Percentiles rank a stretch among this genome's conserved stretches.
These are phyloP conservation scores for Pezicula carpinea DNA, from an alignment of 2,329 filamentous ascomycete genomes.

Conservation along the genomic window DNA sequence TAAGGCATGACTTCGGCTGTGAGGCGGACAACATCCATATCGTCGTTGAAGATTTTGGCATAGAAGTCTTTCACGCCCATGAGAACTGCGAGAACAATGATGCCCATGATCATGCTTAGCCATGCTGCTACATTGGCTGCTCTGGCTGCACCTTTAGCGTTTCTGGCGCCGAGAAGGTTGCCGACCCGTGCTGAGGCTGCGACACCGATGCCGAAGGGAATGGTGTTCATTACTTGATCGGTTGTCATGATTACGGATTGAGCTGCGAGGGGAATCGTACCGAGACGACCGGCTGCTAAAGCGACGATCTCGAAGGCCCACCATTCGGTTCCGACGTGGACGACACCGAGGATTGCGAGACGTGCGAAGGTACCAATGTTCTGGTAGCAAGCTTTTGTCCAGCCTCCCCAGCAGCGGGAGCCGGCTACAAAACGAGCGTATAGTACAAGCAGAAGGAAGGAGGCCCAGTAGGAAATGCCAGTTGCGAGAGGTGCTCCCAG, in stretches of 20 bases:
- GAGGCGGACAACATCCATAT: slow-evolving; percentile 64
- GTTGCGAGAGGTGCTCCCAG: slow-evolving; percentile 79
- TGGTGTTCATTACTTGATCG: slow-evolving; percentile 74
- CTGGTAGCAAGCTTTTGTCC: slow-evolving; percentile 56
- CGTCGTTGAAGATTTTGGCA: slow-evolving; percentile 77
- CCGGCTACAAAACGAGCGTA: slow-evolving; percentile 70
- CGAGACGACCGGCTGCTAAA: slow-evolving; percentile 73
- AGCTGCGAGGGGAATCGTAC: slow-evolving; percentile 73
- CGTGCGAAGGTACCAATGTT: slow-evolving; percentile 68
- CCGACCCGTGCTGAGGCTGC: slow-evolving; percentile 74
- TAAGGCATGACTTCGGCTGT: slow-evolving; percentile 78
- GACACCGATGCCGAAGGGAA: slow-evolving; percentile 82
- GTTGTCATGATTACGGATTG: slow-evolving; percentile 89
- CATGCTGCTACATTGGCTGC: slow-evolving; percentile 73
- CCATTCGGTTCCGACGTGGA: slow-evolving; percentile 89
- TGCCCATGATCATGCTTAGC: slow-evolving; percentile 65
- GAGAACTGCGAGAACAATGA: slow-evolving; percentile 60
- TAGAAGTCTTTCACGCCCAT: slow-evolving; percentile 70
- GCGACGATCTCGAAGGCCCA: slow-evolving; percentile 93
- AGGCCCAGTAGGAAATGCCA: slow-evolving; percentile 80
- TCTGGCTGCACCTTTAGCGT: slow-evolving; percentile 60
- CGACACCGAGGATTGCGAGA: slow-evolving; percentile 69
- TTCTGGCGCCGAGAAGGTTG: slow-evolving; percentile 69
- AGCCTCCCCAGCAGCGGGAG: slow-evolving; percentile 75
- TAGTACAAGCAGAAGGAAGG: slow-evolving; percentile 68